phyloP scores from a whole-genome alignment of 2,329 filamentous ascomycete genomes.

The Colletotrichum paranaense region DNA sequence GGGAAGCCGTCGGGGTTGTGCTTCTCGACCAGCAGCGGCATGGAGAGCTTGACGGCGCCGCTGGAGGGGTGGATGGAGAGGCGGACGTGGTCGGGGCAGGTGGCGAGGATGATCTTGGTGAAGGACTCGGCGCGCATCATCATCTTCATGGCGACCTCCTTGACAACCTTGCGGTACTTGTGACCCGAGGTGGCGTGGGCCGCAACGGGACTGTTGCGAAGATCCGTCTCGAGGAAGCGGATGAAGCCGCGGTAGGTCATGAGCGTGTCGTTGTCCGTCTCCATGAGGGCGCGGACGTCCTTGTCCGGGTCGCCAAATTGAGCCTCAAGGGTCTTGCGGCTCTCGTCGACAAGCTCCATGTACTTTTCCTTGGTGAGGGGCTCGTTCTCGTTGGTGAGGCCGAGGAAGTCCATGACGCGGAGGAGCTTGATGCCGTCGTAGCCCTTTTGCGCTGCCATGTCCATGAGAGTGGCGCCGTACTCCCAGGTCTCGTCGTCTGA shows the following conservation, averaged over 20 bases:
- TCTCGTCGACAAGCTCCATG: conserved; percentile 26
- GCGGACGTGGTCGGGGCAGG: conserved; percentile 35
- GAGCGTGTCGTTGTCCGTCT: conserved; percentile 37
- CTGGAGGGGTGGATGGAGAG: conserved; percentile 38
- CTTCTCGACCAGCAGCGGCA: conserved; percentile 38
- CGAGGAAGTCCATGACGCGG: conserved; percentile 50
- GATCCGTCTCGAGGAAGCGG: conserved; percentile 35
- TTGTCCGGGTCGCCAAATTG: conserved; percentile 30
- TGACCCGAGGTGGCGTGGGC: conserved; percentile 27
- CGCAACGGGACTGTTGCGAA: conserved; percentile 30
- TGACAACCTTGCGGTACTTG: conserved; percentile 37
- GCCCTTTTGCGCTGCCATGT: conserved; percentile 46
- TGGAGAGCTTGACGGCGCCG: conserved; percentile 37
- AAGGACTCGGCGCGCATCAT: conserved; percentile 36
- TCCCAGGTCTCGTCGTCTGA: conserved; percentile 53
- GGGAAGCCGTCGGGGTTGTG: conserved; percentile 38
- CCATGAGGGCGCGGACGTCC: conserved; percentile 35
- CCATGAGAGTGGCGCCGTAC: conserved; percentile 49
- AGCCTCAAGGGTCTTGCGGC: conserved; percentile 26
- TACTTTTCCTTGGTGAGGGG: conserved; percentile 29
- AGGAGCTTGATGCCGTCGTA: conserved; percentile 48
- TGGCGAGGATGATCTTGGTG: conserved; percentile 35
- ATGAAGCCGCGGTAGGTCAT: conserved; percentile 38
- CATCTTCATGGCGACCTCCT: conserved; percentile 36
- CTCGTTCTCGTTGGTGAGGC: conserved; percentile 33